phyloP scores from a whole-genome alignment of 345 rosid species.

The Salix udensis region DNA sequence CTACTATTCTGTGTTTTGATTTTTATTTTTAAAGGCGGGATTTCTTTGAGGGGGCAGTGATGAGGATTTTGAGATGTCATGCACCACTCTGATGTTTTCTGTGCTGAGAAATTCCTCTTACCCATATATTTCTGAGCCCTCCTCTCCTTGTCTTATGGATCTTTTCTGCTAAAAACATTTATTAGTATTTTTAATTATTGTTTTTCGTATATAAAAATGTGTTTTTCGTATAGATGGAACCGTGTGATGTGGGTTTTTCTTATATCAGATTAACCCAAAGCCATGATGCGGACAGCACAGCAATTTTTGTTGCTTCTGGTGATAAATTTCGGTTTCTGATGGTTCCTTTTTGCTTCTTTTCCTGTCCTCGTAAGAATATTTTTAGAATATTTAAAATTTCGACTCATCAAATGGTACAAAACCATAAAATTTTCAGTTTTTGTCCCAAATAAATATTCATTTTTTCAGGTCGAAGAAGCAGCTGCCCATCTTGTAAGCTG shows the following conservation, averaged over 20 bases:
- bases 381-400: too few species aligned
- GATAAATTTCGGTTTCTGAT: conserved; percentile 53
- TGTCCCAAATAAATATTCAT: too few species aligned
- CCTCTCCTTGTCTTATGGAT: not conserved
- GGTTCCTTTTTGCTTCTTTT: conserved; percentile 22
- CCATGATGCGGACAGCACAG: conserved; percentile 70
- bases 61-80: conserved; percentile 48
- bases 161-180: not conserved
- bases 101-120: conserved; percentile 52
- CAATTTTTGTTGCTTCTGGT: conserved; percentile 36
- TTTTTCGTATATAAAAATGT: not conserved
- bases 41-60: conserved; percentile 30
- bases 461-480: too few species aligned
- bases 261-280: conserved; percentile 4
- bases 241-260: conserved; percentile 40
- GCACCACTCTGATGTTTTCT: conserved; percentile 52
- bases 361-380: too few species aligned
- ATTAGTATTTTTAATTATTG: not conserved
- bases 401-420: too few species aligned
- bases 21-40: too few species aligned
- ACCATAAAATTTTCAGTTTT: too few species aligned
- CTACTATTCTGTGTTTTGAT: too few species aligned
- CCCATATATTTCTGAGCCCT: conserved; percentile 52
- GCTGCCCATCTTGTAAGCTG: too few species aligned
- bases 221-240: conserved; percentile 5